Base-by-base conservation (phyloP, 148 eudicot genomes). In the Amaranthus cruentus region DNA sequence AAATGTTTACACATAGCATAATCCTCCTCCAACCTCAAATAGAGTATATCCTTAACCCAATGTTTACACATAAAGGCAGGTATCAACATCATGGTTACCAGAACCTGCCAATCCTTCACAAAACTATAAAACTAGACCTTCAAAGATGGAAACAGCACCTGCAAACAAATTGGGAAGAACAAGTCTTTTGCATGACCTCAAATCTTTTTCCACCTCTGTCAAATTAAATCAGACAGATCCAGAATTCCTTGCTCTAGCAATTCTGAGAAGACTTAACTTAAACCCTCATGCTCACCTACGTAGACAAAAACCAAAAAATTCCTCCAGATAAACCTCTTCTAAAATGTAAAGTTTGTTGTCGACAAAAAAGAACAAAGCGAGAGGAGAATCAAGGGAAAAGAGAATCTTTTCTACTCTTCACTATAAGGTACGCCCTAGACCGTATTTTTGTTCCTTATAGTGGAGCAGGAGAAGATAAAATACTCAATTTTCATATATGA, bases 1-100 rank as follows among this genome's bases (percentile, higher is more conserved):
- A 56, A 75, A 58, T 66, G 76, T 46, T 78, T 78, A 59, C 73
- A 78, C 82, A 78, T 73, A 78, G 55, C 82, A 80, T 61, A 73
- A 53, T 66, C 72, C 67, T 68, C 65, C 66, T 75, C 68, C 60
- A 67, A 71, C 64, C 66, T 49, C 49, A 62, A 60, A 59, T 38
- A 2, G 9, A 63, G 15, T 49, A 68, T 18, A 65, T 57, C 44
- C 61, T 75, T 57, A 62, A 71, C 71, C 59, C 62, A 68, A 68
- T 73, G 52, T 14, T 67, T 67, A 56, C 50, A 55, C 62, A 62
- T 59, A 42, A 78, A 69, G 47, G 70, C 76, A 63, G 69, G 52
- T 14, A 68, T 51, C 74, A 28, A 58, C 62, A 62, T 38, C 56
- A 62, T 44, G 74, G 63, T 62, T 47, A 50, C 77, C 74, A 69